Percentiles rank a stretch among this genome's conserved stretches.
Evolutionary conservation across 495 filamentous ascomycete genomes (phyloP).

Genomic region (Penicillium cosmopolitanum): DNA sequence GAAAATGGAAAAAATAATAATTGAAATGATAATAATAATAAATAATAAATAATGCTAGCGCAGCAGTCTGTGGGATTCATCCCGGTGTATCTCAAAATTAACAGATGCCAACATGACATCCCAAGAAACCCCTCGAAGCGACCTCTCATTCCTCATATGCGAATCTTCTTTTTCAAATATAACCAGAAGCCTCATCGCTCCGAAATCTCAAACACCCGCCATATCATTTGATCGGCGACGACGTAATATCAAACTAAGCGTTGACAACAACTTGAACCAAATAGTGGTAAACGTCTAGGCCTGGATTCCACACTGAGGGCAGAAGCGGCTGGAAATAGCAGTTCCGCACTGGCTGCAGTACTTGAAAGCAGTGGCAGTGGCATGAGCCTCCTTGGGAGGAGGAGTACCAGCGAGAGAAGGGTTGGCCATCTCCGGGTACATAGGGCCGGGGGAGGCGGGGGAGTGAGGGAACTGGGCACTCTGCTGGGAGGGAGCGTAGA

Average conservation of each 20-base stretch:
- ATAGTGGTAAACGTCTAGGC: background rate
- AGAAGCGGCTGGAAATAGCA: constrained; percentile 19
- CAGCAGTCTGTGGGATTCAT: background rate
- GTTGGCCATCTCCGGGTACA: constrained; percentile 7
- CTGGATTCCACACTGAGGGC: constrained; percentile 18
- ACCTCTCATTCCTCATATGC: background rate
- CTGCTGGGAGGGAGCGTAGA: constrained; percentile 10
- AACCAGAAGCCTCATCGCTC: too few relatives aligned
- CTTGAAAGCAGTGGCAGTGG: constrained; percentile 13
- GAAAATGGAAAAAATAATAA: background rate
- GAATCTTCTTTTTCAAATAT: background rate
- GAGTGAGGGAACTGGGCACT: constrained; percentile 16
- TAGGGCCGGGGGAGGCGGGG: constrained; percentile 11
- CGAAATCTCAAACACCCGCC: too few relatives aligned
- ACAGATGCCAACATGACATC: background rate
- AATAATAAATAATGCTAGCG: background rate
- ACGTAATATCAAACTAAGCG: too few relatives aligned
- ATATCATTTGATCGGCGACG: too few relatives aligned
- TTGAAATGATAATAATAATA: background rate
- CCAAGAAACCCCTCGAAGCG: background rate
- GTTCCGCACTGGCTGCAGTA: constrained; percentile 25
- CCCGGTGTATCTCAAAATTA: constrained; percentile 4
- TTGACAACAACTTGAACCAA: too few relatives aligned
- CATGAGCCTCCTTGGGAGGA: constrained; percentile 19
- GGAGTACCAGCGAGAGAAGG: constrained; percentile 13